A percentile compares a stretch with the other conserved stretches of the same genome.
phyloP scores from a whole-genome alignment of 768 basidiomycete species.

The Russula vinacea region DNA sequence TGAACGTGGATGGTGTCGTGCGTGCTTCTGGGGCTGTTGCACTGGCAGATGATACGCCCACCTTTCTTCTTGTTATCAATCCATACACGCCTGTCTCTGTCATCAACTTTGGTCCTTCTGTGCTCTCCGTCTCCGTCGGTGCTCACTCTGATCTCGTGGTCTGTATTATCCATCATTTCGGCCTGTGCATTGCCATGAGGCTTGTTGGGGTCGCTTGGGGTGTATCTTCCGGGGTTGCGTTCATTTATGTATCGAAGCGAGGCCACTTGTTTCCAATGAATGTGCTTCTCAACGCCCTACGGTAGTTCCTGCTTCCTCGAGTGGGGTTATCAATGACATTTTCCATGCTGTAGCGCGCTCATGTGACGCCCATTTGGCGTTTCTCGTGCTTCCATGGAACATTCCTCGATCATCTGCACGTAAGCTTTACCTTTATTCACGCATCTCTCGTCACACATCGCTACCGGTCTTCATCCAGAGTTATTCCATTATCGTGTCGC shows the following conservation, averaged over 20 bases:
- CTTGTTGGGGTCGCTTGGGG: not conserved
- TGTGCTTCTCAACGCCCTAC: slow-evolving; percentile 2
- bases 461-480: slow-evolving; percentile 3
- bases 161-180: not conserved
- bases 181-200: slow-evolving; percentile 16
- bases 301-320: not conserved
- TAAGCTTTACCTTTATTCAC: slow-evolving; percentile 11
- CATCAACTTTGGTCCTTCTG: not conserved
- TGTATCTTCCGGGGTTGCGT: not conserved
- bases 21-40: not conserved
- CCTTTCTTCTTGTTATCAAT: not conserved
- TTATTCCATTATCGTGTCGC: slow-evolving; percentile 17
- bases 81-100: slow-evolving; percentile 6
- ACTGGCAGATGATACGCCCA: slow-evolving; percentile 7
- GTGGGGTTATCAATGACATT: not conserved
- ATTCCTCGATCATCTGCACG: slow-evolving; percentile 16
- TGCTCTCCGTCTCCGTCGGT: not conserved
- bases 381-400: slow-evolving; percentile 17
- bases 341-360: slow-evolving; percentile 1
- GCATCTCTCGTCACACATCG: slow-evolving; percentile 11
- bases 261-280: slow-evolving; percentile 1
- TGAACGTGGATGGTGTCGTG: not conserved
- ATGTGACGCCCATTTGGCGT: slow-evolving; percentile 1
- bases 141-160: not conserved
- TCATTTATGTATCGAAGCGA: not conserved